A percentile compares a stretch with the other conserved stretches of the same genome.
These are phyloP conservation scores for Magnolia officinalis DNA, from an alignment of 164 flowering plant genomes.

Conservation along the genomic window DNA sequence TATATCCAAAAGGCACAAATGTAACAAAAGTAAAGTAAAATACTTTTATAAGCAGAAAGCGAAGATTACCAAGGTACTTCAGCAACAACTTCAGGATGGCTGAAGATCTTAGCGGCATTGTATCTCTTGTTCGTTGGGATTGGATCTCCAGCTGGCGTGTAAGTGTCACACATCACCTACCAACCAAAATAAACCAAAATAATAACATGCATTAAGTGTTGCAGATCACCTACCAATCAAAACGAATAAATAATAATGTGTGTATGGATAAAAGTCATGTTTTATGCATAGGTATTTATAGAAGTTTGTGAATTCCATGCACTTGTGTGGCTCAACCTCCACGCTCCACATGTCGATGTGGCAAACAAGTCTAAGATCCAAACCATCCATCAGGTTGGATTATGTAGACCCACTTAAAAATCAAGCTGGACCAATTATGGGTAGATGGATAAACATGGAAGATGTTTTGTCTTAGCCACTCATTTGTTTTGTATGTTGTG, in stretches of 20 bases:
- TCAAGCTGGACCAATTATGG: no score
- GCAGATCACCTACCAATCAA: not conserved
- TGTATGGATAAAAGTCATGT: no score
- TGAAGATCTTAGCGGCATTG: conserved; percentile 48
- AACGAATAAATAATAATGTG: not conserved
- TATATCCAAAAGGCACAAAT: not conserved
- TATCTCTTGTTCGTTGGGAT: conserved; percentile 56
- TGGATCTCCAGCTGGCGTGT: conserved; percentile 60
- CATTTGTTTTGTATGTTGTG: no score
- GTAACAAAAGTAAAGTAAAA: not conserved
- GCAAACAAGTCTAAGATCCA: no score
- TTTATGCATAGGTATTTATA: no score
- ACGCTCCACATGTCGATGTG: no score
- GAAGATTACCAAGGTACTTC: conserved; percentile 47
- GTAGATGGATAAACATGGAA: no score
- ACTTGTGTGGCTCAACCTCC: no score
- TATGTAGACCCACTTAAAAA: no score
- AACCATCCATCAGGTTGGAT: no score
- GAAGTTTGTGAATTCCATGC: no score
- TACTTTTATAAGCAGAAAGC: not conserved
- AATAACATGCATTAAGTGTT: not conserved
- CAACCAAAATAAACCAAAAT: not conserved
- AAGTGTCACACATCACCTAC: conserved; percentile 58
- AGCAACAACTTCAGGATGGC: conserved; percentile 41
- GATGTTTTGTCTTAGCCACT: no score